phyloP scores from a whole-genome alignment of 2,329 filamentous ascomycete genomes.

The Coniella vitis region DNA sequence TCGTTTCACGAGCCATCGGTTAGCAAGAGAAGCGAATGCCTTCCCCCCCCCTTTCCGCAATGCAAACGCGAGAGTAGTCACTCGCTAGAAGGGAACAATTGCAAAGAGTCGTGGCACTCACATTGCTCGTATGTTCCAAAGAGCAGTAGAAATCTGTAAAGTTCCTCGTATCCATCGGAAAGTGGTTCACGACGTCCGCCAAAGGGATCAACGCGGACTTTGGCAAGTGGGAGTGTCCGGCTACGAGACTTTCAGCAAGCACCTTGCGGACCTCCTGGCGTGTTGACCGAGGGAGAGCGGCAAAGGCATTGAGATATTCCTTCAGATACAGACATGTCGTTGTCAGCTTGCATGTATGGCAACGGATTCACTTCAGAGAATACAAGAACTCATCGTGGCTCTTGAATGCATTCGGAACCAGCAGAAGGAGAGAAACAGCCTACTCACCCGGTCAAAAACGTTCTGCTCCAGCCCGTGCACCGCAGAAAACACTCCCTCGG shows the following conservation, averaged over 20 bases:
- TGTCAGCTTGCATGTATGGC: too few relatives aligned
- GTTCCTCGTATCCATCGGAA: neutral
- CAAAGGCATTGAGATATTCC: neutral
- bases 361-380: too few relatives aligned
- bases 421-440: neutral
- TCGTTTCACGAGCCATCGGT: too few relatives aligned
- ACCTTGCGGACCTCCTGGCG: neutral
- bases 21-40: too few relatives aligned
- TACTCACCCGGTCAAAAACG: slow-evolving; percentile 3
- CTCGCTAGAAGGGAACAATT: too few relatives aligned
- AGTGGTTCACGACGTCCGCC: neutral
- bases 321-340: neutral
- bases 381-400: neutral
- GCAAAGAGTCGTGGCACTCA: neutral
- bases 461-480: slow-evolving; percentile 4
- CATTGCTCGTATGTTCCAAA: neutral
- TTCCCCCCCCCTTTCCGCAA: too few relatives aligned
- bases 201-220: neutral
- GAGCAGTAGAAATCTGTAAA: neutral
- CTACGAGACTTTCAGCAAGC: neutral
- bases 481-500: neutral
- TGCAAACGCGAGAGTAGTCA: too few relatives aligned
- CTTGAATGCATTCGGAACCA: neutral
- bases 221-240: neutral
- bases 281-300: neutral